Base-by-base conservation (phyloP, 441 rosid genomes). In the Syzygium malaccense region DNA sequence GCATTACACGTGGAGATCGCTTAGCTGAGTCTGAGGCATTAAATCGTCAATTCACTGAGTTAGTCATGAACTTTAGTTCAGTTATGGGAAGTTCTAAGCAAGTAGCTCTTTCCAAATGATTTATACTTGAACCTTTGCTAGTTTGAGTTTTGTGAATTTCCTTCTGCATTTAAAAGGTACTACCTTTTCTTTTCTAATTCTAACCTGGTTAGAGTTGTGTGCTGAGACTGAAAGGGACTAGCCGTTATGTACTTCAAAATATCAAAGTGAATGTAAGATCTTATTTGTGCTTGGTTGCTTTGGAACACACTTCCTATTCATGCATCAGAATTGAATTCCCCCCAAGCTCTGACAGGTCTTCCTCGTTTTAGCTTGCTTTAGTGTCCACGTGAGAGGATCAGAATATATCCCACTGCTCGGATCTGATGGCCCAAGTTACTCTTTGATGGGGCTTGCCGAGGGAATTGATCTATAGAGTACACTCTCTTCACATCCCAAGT, bases 371-470 rank as follows among this genome's bases (percentile, higher is more conserved):
- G 99, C 99, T 88, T 96, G 99, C 97, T 96, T 93, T 86, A 92
- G 98, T 45, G 97, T 96, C 85, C 98, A 94, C 20, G 97, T 97
- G 88, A 93, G 99, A 90, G 98, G 98, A 91, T 96, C 97, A 55
- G 99, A 97, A 90, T 95, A 95, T 88, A 92, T 90, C 87, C 96
- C 95, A 1, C 58, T 93, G 89, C 95, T 95, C 86, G 97, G 97
- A 90, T 92, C 94, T 87, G 90, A 87, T 84, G 98, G 92, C 83
- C 94, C 95, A 66, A 88, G 92, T 88, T 92, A 95, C 12, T 91
- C 92, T 68, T 41, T 95, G 68, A 48, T 94, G 75, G 94, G 96
- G 60, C 91, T 91, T 86, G 93, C 95, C 20, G 95, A 93, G 71
- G 86, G 62, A 54, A 87, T 89, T 28, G 96, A 96, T 66, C 93